These are phyloP conservation scores for Graphiopsis chlorocephala DNA, from an alignment of 2,329 filamentous ascomycete species.

Conservation along the genomic window DNA sequence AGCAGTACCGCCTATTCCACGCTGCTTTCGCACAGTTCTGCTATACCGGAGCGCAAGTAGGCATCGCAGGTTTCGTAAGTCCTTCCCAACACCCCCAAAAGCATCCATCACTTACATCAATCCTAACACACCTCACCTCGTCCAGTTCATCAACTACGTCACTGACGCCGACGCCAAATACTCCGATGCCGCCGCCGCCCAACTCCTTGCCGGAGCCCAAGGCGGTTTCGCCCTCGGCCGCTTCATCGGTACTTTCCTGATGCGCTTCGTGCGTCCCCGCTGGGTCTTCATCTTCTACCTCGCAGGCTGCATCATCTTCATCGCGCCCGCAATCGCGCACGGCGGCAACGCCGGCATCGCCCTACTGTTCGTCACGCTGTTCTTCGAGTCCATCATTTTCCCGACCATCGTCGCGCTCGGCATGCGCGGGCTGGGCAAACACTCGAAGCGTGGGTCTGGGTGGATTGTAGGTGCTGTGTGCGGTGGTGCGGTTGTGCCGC, in stretches of 20 bases:
- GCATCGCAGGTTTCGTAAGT: conserved; percentile 34
- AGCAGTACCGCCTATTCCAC: conserved; percentile 71
- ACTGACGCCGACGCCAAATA: conserved; percentile 58
- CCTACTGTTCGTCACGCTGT: conserved; percentile 65
- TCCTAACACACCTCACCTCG: not conserved
- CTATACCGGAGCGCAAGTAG: conserved; percentile 72
- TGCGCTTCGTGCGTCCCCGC: conserved; percentile 66
- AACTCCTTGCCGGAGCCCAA: conserved; percentile 72
- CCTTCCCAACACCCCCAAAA: conserved; percentile 27
- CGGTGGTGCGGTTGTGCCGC: conserved; percentile 71
- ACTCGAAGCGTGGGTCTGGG: conserved; percentile 74
- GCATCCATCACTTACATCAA: not conserved
- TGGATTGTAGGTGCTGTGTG: conserved; percentile 70
- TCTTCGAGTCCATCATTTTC: conserved; percentile 80
- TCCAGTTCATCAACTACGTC: conserved; percentile 64
- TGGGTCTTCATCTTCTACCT: conserved; percentile 70
- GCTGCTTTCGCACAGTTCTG: conserved; percentile 74
- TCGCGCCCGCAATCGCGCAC: conserved; percentile 53
- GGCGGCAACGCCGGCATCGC: conserved; percentile 53
- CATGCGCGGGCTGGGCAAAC: conserved; percentile 70
- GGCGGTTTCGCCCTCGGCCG: conserved; percentile 70
- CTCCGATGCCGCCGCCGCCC: conserved; percentile 56
- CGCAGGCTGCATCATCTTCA: conserved; percentile 56
- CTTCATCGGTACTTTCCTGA: conserved; percentile 64
- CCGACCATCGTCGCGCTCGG: conserved; percentile 78